Conservation (phyloP, 164 flowering plant genomes). For the Magnolia changhungtana region DNA sequence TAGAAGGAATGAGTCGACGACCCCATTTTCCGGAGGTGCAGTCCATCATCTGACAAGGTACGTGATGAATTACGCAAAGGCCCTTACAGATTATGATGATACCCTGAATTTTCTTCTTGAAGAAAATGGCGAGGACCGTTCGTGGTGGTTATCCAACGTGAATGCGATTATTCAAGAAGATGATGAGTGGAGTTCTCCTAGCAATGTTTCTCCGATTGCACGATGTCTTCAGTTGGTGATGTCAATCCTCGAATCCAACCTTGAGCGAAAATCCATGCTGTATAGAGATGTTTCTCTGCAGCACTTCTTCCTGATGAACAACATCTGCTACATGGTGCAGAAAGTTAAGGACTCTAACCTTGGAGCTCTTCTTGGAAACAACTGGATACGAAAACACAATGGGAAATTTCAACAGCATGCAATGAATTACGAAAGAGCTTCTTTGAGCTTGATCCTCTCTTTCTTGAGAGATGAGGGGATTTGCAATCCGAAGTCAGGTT, state of each 20-base stretch:
- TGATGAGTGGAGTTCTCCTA: constrained; percentile 5
- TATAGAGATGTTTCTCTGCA: constrained; percentile 52
- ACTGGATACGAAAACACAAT: constrained; percentile 63
- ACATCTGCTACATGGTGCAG: constrained; percentile 71
- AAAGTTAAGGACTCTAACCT: constrained; percentile 65
- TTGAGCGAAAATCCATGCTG: constrained; percentile 39
- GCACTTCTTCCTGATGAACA: constrained; percentile 73
- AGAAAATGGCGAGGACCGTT: constrained; percentile 22
- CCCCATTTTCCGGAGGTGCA: constrained; percentile 6
- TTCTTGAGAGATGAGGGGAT: constrained; percentile 56
- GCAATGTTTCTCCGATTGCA: constrained; percentile 41
- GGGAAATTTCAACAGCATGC: constrained; percentile 65
- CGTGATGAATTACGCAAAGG: constrained; percentile 75
- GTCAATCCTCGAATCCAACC: constrained; percentile 42
- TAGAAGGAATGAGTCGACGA: background rate
- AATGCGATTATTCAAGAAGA: constrained; percentile 32
- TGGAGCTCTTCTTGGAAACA: constrained; percentile 52
- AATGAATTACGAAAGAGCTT: constrained; percentile 58
- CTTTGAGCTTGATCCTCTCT: constrained; percentile 60
- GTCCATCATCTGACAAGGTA: constrained; percentile 59
- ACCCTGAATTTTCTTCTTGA: constrained; percentile 53
- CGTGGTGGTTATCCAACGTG: constrained; percentile 22
- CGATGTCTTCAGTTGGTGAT: constrained; percentile 35
- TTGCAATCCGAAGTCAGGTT: constrained; percentile 31
- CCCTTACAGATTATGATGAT: constrained; percentile 47